Evolutionary conservation across 2,329 filamentous ascomycete species (phyloP).

Genomic region (Teratosphaeria zuluensis): DNA sequence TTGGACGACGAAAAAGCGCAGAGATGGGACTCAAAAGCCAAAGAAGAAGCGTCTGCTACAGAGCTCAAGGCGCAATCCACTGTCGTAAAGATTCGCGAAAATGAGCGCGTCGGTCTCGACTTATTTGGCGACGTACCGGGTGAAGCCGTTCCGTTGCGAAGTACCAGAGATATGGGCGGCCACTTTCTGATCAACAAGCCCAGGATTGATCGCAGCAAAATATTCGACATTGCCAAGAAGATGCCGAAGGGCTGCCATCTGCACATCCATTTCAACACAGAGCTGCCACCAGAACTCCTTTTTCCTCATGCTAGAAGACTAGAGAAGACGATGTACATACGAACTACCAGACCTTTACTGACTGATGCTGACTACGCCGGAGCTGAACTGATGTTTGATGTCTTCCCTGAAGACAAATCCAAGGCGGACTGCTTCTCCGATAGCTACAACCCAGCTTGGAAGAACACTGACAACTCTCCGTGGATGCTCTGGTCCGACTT

Average conservation of each 20-base stretch:
- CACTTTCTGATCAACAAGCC: constrained; percentile 37
- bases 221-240: constrained; percentile 47
- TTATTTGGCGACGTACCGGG: constrained; percentile 34
- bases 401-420: constrained; percentile 28
- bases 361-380: constrained; percentile 34
- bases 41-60: constrained; percentile 10
- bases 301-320: constrained; percentile 46
- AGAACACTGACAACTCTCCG: constrained; percentile 8
- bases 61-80: constrained; percentile 28
- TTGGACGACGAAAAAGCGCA: constrained; percentile 21
- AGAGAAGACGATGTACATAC: constrained; percentile 56
- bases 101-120: constrained; percentile 28
- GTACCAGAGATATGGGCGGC: constrained; percentile 38
- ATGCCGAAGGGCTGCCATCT: constrained; percentile 66
- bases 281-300: constrained; percentile 51
- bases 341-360: constrained; percentile 46
- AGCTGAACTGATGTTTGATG: constrained; percentile 55
- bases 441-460: constrained; percentile 33
- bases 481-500: constrained; percentile 42
- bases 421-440: constrained; percentile 39
- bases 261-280: constrained; percentile 72
- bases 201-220: constrained; percentile 41
- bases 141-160: constrained; percentile 30
- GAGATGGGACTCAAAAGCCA: constrained; percentile 30
- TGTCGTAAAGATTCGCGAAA: constrained; percentile 30